A percentile compares a stretch with the other conserved stretches of the same genome.
Conservation (phyloP, 1,284 basidiomycete species). For the Ganoderma leucocontextum region DNA sequence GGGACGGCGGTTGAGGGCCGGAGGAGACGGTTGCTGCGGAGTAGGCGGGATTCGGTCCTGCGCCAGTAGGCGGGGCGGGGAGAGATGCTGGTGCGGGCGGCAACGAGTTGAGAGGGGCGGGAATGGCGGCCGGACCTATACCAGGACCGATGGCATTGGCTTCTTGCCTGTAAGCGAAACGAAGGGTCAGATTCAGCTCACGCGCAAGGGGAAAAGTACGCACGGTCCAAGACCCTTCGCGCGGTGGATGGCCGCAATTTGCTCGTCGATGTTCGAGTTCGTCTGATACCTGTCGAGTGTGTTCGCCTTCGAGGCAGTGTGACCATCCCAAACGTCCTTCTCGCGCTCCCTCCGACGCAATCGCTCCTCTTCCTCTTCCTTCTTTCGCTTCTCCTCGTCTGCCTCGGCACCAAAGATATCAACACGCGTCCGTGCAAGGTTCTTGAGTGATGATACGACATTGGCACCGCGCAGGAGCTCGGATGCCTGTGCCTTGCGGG, state of each 20-base stretch:
- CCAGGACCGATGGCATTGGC: constrained; percentile 81
- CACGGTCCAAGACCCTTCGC: constrained; percentile 87
- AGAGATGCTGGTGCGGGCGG: constrained; percentile 73
- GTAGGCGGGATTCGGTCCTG: constrained; percentile 59
- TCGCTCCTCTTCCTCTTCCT: constrained; percentile 85
- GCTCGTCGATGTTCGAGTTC: constrained; percentile 92
- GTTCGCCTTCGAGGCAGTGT: constrained; percentile 88
- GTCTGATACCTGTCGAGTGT: constrained; percentile 91
- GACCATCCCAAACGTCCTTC: constrained; percentile 96
- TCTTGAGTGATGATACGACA: constrained; percentile 90
- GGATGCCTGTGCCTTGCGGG: constrained; percentile 89
- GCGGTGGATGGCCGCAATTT: constrained; percentile 93
- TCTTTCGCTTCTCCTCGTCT: constrained; percentile 87
- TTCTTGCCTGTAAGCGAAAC: constrained; percentile 61
- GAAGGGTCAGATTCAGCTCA: constrained; percentile 23
- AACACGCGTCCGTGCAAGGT: constrained; percentile 89
- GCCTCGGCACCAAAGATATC: constrained; percentile 94
- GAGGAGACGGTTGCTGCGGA: constrained; percentile 81
- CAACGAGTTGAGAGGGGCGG: constrained; percentile 63
- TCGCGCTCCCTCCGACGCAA: constrained; percentile 84
- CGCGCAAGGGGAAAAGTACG: constrained; percentile 19
- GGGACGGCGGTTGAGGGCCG: constrained; percentile 81
- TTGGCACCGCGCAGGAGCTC: constrained; percentile 91
- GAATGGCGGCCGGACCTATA: constrained; percentile 80
- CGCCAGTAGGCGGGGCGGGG: constrained; percentile 62